Percentiles rank a stretch among this genome's conserved stretches.
Conservation (phyloP, 2,329 filamentous ascomycete species). For the Apiospora rasikravindrae region DNA sequence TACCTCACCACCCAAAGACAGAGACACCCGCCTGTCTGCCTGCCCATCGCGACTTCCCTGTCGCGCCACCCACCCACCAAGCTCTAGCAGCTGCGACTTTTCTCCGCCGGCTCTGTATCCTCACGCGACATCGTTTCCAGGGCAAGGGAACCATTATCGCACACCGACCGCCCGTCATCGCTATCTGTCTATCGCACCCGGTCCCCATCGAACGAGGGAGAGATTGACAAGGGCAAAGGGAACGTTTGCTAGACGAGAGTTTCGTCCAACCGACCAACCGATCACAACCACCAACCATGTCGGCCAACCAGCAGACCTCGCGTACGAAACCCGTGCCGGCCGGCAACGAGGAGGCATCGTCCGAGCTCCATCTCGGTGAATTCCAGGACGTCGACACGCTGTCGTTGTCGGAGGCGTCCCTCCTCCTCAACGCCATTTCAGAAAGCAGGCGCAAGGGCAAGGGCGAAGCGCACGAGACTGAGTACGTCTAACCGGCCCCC, state of each 20-base stretch:
- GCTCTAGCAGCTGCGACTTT: neutral
- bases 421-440: slow-evolving; percentile 90
- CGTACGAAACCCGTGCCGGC: slow-evolving; percentile 71
- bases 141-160: neutral
- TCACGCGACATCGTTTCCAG: neutral
- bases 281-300: slow-evolving; percentile 31
- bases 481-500: slow-evolving; percentile 57
- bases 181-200: neutral
- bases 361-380: slow-evolving; percentile 85
- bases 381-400: slow-evolving; percentile 91
- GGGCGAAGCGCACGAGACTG: slow-evolving; percentile 84
- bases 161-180: neutral
- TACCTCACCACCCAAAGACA: neutral
- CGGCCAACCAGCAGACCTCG: slow-evolving; percentile 54
- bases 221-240: neutral
- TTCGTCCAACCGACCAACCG: neutral
- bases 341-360: slow-evolving; percentile 87
- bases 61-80: neutral
- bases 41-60: neutral
- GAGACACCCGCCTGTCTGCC: too few relatives aligned
- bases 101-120: neutral
- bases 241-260: neutral
- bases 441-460: slow-evolving; percentile 78
- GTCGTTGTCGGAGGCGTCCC: slow-evolving; percentile 87
- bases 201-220: neutral